Evolutionary conservation across 2,329 filamentous ascomycete genomes (phyloP).

Genomic region (Tolypocladium ophioglossoides): DNA sequence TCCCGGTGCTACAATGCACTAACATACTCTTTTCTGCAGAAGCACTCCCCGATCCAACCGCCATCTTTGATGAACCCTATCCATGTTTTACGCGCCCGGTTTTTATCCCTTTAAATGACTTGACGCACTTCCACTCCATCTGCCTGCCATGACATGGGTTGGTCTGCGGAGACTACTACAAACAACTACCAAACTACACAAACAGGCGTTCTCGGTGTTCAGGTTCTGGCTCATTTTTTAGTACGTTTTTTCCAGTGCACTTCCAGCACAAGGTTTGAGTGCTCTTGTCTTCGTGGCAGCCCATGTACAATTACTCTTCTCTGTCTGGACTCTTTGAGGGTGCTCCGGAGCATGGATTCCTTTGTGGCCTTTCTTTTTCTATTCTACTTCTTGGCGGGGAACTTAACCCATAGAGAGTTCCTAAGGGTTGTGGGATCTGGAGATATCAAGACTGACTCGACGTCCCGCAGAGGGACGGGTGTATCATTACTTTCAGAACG

Average conservation of each 20-base stretch:
- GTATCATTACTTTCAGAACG: conserved; percentile 3
- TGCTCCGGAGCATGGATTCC: not conserved
- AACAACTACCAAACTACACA: not conserved
- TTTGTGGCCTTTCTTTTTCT: not conserved
- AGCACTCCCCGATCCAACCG: conserved; percentile 38
- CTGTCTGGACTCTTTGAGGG: not conserved
- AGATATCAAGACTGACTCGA: not conserved
- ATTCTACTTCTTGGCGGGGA: not conserved
- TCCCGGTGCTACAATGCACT: not conserved
- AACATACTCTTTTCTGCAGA: conserved; percentile 10
- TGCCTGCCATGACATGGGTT: not conserved
- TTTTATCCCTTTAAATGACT: conserved; percentile 12
- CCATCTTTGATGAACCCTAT: conserved; percentile 16
- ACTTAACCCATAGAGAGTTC: not conserved
- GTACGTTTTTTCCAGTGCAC: not conserved
- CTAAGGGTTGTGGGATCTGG: not conserved
- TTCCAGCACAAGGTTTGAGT: not conserved
- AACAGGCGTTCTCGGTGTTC: conserved; percentile 5
- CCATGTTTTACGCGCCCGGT: not conserved
- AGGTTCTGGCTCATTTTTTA: conserved; percentile 1
- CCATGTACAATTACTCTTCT: conserved; percentile 25
- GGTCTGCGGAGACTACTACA: not conserved
- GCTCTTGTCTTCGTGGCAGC: conserved; percentile 6
- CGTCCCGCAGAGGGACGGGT: not conserved
- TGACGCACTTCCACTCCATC: not conserved